These are phyloP conservation scores for Rhododendron vialii DNA, from an alignment of 148 eudicot genomes.

Conservation along the genomic window DNA sequence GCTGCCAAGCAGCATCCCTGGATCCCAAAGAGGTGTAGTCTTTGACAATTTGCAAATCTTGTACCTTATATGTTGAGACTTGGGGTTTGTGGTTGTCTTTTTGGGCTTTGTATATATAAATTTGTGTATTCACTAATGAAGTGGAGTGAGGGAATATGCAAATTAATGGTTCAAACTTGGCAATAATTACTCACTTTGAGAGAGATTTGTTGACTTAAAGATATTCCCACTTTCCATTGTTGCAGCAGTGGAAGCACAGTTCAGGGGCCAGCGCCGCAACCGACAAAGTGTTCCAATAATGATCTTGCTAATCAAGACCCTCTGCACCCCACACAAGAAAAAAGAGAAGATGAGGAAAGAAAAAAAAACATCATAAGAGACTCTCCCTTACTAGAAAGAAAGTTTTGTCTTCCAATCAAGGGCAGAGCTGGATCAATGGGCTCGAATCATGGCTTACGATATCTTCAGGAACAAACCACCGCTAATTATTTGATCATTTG, in stretches of 20 bases:
- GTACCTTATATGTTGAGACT: too few relatives aligned
- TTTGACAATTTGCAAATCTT: too few relatives aligned
- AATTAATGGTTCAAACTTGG: background rate
- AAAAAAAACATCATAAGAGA: background rate
- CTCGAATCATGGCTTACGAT: background rate
- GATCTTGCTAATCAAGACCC: background rate
- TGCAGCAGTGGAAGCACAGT: slow-evolving; percentile 1
- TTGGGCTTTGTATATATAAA: too few relatives aligned
- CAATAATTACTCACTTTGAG: background rate
- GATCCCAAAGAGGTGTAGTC: too few relatives aligned
- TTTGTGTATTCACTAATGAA: background rate
- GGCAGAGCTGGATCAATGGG: background rate
- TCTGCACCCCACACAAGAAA: background rate
- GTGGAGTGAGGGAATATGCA: background rate
- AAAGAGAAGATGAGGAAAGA: background rate
- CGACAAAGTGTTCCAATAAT: background rate
- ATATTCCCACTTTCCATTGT: background rate
- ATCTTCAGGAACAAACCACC: too few relatives aligned
- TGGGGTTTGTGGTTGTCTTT: too few relatives aligned
- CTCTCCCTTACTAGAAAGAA: background rate
- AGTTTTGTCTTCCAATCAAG: background rate
- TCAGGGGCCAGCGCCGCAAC: slow-evolving; percentile 4
- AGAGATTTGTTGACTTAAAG: background rate
- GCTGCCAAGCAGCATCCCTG: too few relatives aligned
- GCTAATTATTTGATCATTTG: too few relatives aligned